Percentiles rank a stretch among this genome's conserved stretches.
phyloP scores from a whole-genome alignment of 805 yeast species.

The Saturnispora kantuleensis region DNA sequence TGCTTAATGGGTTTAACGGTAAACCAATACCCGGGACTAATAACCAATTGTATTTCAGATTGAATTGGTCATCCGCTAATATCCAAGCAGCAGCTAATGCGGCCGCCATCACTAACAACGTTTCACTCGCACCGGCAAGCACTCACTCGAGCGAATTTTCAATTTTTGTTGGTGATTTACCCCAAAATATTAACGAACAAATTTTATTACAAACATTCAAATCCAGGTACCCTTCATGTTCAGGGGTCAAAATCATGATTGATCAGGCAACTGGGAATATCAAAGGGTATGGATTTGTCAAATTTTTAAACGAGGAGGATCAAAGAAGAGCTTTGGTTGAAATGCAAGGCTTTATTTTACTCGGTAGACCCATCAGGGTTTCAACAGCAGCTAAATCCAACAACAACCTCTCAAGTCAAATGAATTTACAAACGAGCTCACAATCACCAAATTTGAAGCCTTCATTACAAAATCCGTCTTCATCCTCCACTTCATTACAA shows the following conservation, averaged over 20 bases:
- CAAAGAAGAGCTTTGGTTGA: slow-evolving; percentile 65
- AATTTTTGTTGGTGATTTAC: slow-evolving; percentile 79
- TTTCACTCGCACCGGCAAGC: slow-evolving; percentile 10
- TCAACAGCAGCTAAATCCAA: slow-evolving; percentile 46
- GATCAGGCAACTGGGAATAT: slow-evolving; percentile 63
- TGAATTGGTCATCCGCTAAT: slow-evolving; percentile 66
- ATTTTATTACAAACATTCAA: slow-evolving; percentile 57
- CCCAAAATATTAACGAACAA: slow-evolving; percentile 62
- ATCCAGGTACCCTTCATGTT: slow-evolving; percentile 59
- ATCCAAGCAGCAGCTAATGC: slow-evolving; percentile 17
- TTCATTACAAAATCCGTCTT: slow-evolving; percentile 17
- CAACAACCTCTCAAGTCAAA: neutral
- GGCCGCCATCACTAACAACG: slow-evolving; percentile 9
- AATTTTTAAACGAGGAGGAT: slow-evolving; percentile 54
- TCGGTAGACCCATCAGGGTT: slow-evolving; percentile 69
- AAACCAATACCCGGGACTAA: slow-evolving; percentile 57
- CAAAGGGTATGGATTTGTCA: slow-evolving; percentile 87
- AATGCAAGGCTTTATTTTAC: slow-evolving; percentile 70
- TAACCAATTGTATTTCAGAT: slow-evolving; percentile 42
- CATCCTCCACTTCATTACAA: slow-evolving; percentile 38
- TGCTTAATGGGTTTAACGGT: slow-evolving; percentile 56
- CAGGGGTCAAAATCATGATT: slow-evolving; percentile 67
- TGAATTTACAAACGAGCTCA: neutral
- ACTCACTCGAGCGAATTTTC: slow-evolving; percentile 38
- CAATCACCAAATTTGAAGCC: slow-evolving; percentile 5